These are phyloP conservation scores for Schizophyllum amplum DNA, from an alignment of 1,284 basidiomycete species.

Conservation along the genomic window DNA sequence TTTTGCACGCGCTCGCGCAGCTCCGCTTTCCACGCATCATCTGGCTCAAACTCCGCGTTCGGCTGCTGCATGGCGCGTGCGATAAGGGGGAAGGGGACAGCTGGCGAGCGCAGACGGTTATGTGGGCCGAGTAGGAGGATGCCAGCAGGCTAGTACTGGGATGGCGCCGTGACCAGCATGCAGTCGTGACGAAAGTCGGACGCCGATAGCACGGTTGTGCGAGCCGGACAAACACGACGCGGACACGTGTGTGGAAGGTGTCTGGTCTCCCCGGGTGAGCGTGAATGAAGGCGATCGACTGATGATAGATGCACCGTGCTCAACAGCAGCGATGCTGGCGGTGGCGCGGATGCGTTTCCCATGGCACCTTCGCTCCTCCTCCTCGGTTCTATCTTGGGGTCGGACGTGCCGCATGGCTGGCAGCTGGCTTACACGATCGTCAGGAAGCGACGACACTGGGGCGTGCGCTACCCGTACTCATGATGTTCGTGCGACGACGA, in stretches of 20 bases:
- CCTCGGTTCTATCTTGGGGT: too few relatives aligned
- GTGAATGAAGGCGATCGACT: not conserved
- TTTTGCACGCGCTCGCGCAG: not conserved
- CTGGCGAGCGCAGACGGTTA: too few relatives aligned
- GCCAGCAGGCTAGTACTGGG: not conserved
- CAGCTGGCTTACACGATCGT: too few relatives aligned
- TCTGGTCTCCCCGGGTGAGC: not conserved
- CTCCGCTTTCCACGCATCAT: not conserved
- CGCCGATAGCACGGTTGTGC: not conserved
- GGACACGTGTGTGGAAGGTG: not conserved
- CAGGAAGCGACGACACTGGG: too few relatives aligned
- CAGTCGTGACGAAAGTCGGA: not conserved
- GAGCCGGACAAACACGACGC: too few relatives aligned
- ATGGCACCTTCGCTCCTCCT: too few relatives aligned
- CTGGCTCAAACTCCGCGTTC: not conserved
- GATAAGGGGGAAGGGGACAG: not conserved
- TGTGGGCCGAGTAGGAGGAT: not conserved
- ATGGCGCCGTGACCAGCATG: not conserved
- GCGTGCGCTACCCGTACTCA: too few relatives aligned
- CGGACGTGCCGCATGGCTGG: too few relatives aligned
- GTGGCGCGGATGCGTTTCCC: not conserved
- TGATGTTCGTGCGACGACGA: too few relatives aligned
- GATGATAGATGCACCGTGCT: not conserved
- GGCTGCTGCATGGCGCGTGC: not conserved
- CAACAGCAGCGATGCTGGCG: not conserved